Evolutionary conservation across 495 filamentous ascomycete species (phyloP), one percentile per base, ranked within the genome.

Genomic region (Chlorociboria aeruginascens): DNA sequence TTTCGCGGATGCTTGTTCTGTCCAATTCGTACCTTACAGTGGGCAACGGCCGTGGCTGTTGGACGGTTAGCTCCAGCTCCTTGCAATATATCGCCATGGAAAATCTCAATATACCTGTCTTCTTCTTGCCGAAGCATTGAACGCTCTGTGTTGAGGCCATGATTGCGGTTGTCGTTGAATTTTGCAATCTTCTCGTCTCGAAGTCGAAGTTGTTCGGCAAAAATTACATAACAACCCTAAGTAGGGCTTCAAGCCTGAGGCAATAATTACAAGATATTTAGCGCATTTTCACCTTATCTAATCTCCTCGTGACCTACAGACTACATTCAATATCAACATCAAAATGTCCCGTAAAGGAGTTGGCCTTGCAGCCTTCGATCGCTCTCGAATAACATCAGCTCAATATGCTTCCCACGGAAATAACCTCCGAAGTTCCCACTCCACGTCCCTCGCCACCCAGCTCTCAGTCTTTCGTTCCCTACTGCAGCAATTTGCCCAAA

Each of bases 121-220:
- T 86, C 78, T 87, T 86, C 74, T 87, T 89, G 78, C 86, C 86
- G 81, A 90, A 90, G 81, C 85, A 92, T 78, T 90, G 85, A 57
- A 92, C 86, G 71, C 80, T 85, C 73, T 86, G 86, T 60, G 63
- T 61, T 28, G 85, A 74, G 66, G 83, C 77, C 84, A 89, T 92
- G 71, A 58, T 83, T 62, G 57, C 52, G 54, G 46, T 43, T 63
- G 59, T 44, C 49, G 40, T 50, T 36, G 31, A 25, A 25, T 20
- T 10, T 10, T 35, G 13, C 32, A 25, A 25, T 25, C 20, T 25
- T 25, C 20, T 25, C 20, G 20, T 25, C 20, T 46, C 46, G 43
- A 17, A 29, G 49, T 32, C 13, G 31, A 10, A n/a, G 29, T 45
- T 40, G 47, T 43, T 9, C 2, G 7, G 1, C 7, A 25, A 28